These are phyloP conservation scores for Trapa bicornis DNA, from an alignment of 345 rosid species.

Conservation along the genomic window DNA sequence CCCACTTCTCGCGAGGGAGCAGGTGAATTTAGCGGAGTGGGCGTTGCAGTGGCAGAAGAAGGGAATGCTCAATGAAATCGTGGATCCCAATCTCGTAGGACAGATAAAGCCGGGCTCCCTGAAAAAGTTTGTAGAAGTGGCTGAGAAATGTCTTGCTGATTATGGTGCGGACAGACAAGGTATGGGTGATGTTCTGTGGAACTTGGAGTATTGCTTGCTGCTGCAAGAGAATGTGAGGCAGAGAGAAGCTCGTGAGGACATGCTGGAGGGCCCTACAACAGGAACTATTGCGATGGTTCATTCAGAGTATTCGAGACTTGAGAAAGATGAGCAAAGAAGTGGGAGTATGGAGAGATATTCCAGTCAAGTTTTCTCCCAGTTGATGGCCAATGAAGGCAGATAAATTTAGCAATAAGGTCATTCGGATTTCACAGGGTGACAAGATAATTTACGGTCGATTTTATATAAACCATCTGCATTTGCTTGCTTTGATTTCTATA, in stretches of 20 bases:
- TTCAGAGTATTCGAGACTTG: constrained; percentile 10
- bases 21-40: constrained; percentile 95
- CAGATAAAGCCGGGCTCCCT: constrained; percentile 53
- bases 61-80: constrained; percentile 58
- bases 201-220: constrained; percentile 65
- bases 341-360: constrained; percentile 48
- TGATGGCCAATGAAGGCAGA: constrained; percentile 74
- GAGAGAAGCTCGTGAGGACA: constrained; percentile 20
- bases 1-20: constrained; percentile 83
- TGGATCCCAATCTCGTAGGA: constrained; percentile 59
- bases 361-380: constrained; percentile 75
- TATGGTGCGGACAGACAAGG: constrained; percentile 88
- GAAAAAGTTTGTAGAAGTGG: constrained; percentile 79
- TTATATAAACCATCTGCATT: too few relatives aligned
- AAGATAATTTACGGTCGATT: neutral
- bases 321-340: constrained; percentile 19
- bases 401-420: constrained; percentile 4
- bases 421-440: neutral
- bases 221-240: constrained; percentile 56
- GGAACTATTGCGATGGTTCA: constrained; percentile 4
- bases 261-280: neutral
- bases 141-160: constrained; percentile 92
- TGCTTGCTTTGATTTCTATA: neutral
- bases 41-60: constrained; percentile 95
- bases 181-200: constrained; percentile 94